Evolutionary conservation across 169 alveolate species (phyloP), one percentile per base, ranked within the genome.

Genomic region (Eimeria acervulina): DNA sequence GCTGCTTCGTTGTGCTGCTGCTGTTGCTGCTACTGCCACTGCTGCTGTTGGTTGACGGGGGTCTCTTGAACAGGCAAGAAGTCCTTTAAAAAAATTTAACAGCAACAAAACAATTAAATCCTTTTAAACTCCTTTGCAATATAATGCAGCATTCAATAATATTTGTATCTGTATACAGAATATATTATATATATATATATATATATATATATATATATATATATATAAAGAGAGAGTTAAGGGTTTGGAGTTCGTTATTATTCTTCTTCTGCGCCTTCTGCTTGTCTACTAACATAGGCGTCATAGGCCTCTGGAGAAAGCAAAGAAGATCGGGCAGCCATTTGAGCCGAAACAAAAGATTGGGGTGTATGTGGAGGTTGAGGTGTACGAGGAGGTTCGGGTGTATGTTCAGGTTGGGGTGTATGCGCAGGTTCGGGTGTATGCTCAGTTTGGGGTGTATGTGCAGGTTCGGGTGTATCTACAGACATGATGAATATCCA

Each of bases 401-500:
- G 55, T 47, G 55, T 47, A 47, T 47, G 55, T 5, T 5, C 55
- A 47, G 19, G 19, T 47, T 47, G 55, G 55, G 55, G 55, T 47
- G 55, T 47, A 47, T 47, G 12, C 19, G 55, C 55, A 47, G 55
- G 19, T 47, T 47, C 19, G 55, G 55, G 55, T 47, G 55, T 47
- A 47, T 47, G 55, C 19, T 5, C 55, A 47, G 5, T 12, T 47
- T 47, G 55, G 55, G 55, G 55, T 47, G 55, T 47, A 47, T 47
- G n/a, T 5, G 84, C 84, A 72, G 40, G 19, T 2, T 23, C 31
- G 51, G 84, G 40, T 40, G 89, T 17, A 19, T 78, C 89, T 33
- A 78, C 66, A 23, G 63, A n/a, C 55, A 90, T 61, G 66, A 12
- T 74, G 66, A 90, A n/a, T 2, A 90, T 13, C 95, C 95, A 90